Percentiles rank a stretch among this genome's conserved stretches.
Conservation (phyloP, 2,329 filamentous ascomycete genomes). For the Neospermospora avenae region DNA sequence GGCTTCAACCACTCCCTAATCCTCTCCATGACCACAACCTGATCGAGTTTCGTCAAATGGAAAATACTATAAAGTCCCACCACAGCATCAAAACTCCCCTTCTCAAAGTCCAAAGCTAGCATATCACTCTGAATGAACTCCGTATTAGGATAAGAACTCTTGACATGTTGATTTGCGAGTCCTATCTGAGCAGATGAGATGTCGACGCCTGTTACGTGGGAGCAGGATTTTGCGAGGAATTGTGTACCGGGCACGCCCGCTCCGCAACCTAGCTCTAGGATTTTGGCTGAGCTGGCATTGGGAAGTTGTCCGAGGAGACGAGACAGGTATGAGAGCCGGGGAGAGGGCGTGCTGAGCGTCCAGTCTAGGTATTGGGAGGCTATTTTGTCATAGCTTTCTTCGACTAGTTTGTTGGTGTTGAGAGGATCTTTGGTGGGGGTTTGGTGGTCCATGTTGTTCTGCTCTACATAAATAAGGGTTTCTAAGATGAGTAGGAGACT, state of each 20-base stretch:
- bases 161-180: constrained; percentile 33
- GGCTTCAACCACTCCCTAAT: constrained; percentile 42
- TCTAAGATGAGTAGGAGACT: no score
- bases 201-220: constrained; percentile 41
- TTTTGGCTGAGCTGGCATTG: constrained; percentile 6
- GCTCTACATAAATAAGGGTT: no score
- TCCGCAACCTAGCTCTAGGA: constrained; percentile 43
- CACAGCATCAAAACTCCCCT: constrained; percentile 39
- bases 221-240: constrained; percentile 26
- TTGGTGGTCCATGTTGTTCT: not conserved
- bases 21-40: constrained; percentile 37
- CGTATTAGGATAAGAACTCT: constrained; percentile 31
- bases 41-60: constrained; percentile 43
- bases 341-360: constrained; percentile 31
- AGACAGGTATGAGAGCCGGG: constrained; percentile 35
- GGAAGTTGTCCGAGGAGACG: constrained; percentile 30
- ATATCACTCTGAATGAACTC: constrained; percentile 39
- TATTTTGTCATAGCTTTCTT: constrained; percentile 37
- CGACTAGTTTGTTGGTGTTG: constrained; percentile 8
- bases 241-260: constrained; percentile 36
- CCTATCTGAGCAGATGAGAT: constrained; percentile 40
- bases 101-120: constrained; percentile 37
- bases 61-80: constrained; percentile 44
- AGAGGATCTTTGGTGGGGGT: not conserved
- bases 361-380: constrained; percentile 38